Conservation (phyloP, 305 asterid species). For the Fraxinus greggii region DNA sequence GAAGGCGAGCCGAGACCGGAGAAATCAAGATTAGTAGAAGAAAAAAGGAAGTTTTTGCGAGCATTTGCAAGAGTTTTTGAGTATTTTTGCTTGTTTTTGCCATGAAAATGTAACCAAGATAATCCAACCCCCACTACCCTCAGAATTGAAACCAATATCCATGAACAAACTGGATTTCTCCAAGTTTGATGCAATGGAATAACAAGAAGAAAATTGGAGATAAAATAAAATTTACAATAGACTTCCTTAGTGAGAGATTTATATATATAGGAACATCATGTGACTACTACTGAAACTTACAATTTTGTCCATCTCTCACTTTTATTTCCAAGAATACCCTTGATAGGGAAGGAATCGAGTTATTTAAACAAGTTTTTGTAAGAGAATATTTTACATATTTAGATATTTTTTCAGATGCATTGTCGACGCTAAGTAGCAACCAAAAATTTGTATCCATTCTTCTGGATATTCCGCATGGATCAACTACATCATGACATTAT, state of each 20-base stretch:
- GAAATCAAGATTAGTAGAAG: slow-evolving; percentile 39
- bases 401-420: neutral
- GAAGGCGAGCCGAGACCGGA: slow-evolving; percentile 16
- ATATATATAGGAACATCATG: slow-evolving; percentile 32
- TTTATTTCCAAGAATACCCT: slow-evolving; percentile 32
- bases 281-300: slow-evolving; percentile 34
- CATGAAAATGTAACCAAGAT: slow-evolving; percentile 55
- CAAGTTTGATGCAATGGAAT: slow-evolving; percentile 30
- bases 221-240: neutral
- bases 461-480: neutral
- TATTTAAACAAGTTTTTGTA: neutral
- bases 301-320: slow-evolving; percentile 26
- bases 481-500: neutral
- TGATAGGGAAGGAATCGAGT: neutral
- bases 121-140: slow-evolving; percentile 52
- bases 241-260: slow-evolving; percentile 28
- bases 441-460: neutral
- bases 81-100: slow-evolving; percentile 39
- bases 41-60: slow-evolving; percentile 25
- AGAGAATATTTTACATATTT: neutral
- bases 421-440: neutral
- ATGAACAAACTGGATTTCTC: slow-evolving; percentile 61
- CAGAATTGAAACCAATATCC: slow-evolving; percentile 64
- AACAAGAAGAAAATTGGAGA: slow-evolving; percentile 1
- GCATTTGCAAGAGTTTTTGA: neutral